phyloP scores from a whole-genome alignment of 2,329 filamentous ascomycete species.

The Aspergillus melleus region DNA sequence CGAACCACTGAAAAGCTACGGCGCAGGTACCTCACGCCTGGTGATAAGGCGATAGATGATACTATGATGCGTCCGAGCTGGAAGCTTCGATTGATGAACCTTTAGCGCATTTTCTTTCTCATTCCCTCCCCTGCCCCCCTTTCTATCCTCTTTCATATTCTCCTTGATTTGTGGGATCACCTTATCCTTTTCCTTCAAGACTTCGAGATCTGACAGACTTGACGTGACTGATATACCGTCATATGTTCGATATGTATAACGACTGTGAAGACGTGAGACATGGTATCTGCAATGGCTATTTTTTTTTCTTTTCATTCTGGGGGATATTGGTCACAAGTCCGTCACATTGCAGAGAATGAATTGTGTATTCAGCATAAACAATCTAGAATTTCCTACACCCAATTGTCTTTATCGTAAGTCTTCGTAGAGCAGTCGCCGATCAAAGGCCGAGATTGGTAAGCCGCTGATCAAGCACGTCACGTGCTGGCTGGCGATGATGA shows the following conservation, averaged over 20 bases:
- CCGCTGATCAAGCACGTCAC: not conserved
- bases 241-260: not conserved
- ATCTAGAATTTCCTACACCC: too few species aligned
- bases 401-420: too few species aligned
- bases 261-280: not conserved
- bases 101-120: not conserved
- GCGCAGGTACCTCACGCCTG: not conserved
- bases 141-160: not conserved
- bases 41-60: not conserved
- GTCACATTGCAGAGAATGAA: not conserved
- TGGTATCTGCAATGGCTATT: not conserved
- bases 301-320: not conserved
- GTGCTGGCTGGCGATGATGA: not conserved
- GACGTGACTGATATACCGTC: not conserved
- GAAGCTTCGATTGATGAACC: not conserved
- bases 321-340: not conserved
- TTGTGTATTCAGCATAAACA: not conserved
- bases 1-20: not conserved
- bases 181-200: not conserved
- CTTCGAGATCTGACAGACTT: not conserved
- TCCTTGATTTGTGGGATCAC: not conserved
- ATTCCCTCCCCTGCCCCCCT: not conserved
- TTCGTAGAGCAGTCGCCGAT: too few species aligned
- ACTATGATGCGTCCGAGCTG: not conserved
- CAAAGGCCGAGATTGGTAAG: not conserved